Evolutionary conservation across 176 grass and related monocot genomes (phyloP).

Genomic region (Rhipidocladum racemiflorum): DNA sequence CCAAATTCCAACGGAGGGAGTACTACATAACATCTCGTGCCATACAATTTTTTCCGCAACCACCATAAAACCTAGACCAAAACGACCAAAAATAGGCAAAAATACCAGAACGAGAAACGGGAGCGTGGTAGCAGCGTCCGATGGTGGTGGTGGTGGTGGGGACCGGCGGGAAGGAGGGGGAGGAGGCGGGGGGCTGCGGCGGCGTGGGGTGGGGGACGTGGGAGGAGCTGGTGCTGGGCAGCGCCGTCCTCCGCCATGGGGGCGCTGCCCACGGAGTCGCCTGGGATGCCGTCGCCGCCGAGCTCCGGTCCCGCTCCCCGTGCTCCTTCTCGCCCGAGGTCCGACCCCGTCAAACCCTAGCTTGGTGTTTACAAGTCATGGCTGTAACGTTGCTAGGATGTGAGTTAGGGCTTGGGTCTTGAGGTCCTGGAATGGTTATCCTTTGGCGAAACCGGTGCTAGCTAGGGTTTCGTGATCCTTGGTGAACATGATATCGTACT

Average conservation of each 20-base stretch:
- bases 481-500: not conserved
- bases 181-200: not conserved
- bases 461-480: constrained; percentile 37
- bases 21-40: no score
- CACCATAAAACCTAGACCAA: not conserved
- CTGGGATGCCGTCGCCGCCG: constrained; percentile 68
- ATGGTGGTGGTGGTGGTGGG: constrained; percentile 38
- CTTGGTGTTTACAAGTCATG: not conserved
- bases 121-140: not conserved
- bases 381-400: constrained; percentile 20
- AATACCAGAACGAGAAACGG: not conserved
- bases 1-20: no score
- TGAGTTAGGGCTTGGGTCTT: constrained; percentile 19
- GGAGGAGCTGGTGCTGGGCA: constrained; percentile 85
- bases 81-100: not conserved
- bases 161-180: constrained; percentile 47
- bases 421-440: not conserved
- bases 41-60: no score
- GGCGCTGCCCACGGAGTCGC: constrained; percentile 48
- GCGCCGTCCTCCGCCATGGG: constrained; percentile 82
- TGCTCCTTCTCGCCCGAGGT: constrained; percentile 57
- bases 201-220: constrained; percentile 63
- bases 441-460: constrained; percentile 1
- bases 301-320: constrained; percentile 66
- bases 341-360: constrained; percentile 39